Base-by-base conservation (phyloP, 1,284 basidiomycete genomes). In the Puccinia brachypodii region DNA sequence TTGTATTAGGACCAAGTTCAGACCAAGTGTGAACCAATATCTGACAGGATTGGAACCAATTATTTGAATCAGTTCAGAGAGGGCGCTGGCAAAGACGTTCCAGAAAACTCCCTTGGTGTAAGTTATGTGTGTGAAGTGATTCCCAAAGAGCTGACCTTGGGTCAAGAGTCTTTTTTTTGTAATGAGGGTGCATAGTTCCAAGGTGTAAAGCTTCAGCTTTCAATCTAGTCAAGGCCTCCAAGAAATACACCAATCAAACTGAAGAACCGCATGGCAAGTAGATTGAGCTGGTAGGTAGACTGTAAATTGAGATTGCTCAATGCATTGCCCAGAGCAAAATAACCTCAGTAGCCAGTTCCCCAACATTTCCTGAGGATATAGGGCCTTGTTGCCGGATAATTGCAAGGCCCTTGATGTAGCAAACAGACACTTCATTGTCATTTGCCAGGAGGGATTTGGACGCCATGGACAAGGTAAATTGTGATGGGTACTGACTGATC, bases 241-340 rank as follows among this genome's bases (percentile, higher is more conserved):
- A 64, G 62, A 64, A 64, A 40, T 64, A 33, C 36, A 22, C 62
- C 62, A 64, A 64, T 22, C 28, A 13, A 60, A 60, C 58, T 9
- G 58, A 60, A 16, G 28, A 60, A 4, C 58, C 58, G 16, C 33
- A 60, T 33, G 58, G 58, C 31, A 60, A 33, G n/a, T 60, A 4
- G n/a, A 16, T 33, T 16, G 31, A 31, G 3, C 25, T 16, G 53
- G 53, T 56, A 11, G 6, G 53, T n/a, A 56, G n/a, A 13, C 6
- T 6, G 28, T 25, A 60, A 11, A 25, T 33, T 31, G 28, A 60
- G 28, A 60, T 33, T 9, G 28, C 58, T 33, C 33, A 7, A 7
- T 64, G 62, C 62, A 64, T 64, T 22, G 62, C 62, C 62, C 36
- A 36, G 7, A 64, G 40, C 36, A 64, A 64, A 22, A 64, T 64